Percentiles rank a stretch among this genome's conserved stretches.
Evolutionary conservation across 495 filamentous ascomycete genomes (phyloP).

Genomic region (Aspergillus carlsbadensis): DNA sequence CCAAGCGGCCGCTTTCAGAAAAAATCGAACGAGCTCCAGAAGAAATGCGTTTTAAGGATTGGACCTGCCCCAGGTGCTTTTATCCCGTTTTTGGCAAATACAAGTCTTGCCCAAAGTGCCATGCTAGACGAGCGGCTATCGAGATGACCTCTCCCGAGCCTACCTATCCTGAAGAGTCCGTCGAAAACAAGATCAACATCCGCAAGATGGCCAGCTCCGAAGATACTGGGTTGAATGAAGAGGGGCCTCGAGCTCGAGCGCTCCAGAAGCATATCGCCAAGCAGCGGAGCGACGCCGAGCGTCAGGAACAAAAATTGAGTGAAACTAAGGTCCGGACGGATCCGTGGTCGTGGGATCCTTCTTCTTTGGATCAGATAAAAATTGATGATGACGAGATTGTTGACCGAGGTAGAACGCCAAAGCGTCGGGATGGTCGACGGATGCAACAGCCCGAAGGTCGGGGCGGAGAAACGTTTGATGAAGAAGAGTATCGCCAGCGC

Average conservation of each 20-base stretch:
- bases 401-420: conserved; percentile 19
- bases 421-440: conserved; percentile 28
- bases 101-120: conserved; percentile 30
- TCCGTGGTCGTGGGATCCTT: conserved; percentile 38
- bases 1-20: no score
- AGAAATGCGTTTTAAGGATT: conserved; percentile 23
- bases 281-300: background rate
- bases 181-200: conserved; percentile 20
- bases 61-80: conserved; percentile 36
- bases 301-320: background rate
- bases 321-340: conserved; percentile 12
- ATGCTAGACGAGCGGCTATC: conserved; percentile 20
- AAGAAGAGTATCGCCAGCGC: conserved; percentile 30
- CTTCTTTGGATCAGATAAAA: conserved; percentile 27
- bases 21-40: background rate
- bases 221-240: background rate
- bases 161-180: background rate
- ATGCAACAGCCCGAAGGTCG: conserved; percentile 16
- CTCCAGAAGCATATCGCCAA: conserved; percentile 4
- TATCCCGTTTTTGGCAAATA: conserved; percentile 24
- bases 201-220: conserved; percentile 11
- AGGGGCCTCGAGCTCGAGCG: conserved; percentile 1
- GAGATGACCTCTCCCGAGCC: background rate
- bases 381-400: conserved; percentile 13
- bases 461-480: conserved; percentile 39